Base-by-base conservation (phyloP, 2,329 filamentous ascomycete genomes). In the Trichoderma lentiforme region DNA sequence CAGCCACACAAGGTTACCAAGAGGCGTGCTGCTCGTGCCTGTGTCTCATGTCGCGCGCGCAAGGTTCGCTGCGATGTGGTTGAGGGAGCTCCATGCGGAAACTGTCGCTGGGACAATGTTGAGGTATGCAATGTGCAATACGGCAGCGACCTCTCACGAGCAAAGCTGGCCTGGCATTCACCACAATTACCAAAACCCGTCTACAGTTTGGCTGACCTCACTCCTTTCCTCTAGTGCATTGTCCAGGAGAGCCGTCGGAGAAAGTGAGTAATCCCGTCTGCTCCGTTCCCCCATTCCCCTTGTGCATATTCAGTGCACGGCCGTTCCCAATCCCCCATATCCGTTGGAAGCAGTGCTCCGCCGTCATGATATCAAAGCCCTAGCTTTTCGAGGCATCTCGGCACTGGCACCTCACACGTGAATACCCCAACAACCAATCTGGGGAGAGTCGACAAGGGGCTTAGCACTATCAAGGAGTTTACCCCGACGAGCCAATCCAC, bases 21-120 rank as follows among this genome's bases (percentile, higher is more conserved):
- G 83, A 88, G 94, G 78, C 89, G 95, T 79, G 94, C 95, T n/a
- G 94, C 94, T 11, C 93, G 95, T 76, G 95, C 95, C 21, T 98
- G 95, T 81, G 93, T 94, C 74, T 94, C 92, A 77, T 97, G 95
- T 82, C 89, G 95, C 77, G 91, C 92, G 71, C 90, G 95, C 79
- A 98, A 98, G 81, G 95, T 98, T 56, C 90, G 95, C 71, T 98
- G 95, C 84, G 95, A 98, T 84, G 94, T 97, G 71, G 94, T 96
- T 72, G 94, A 97, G 81, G 92, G 92, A 63, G 91, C 91, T 57
- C 94, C 94, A 1, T 97, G 94, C 81, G 94, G 93, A 71, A 97
- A 97, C 82, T 97, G 94, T 83, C 87, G 93, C 74, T 89, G 92
- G 84, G 92, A 94, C 81, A 90, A 92, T 79, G 91, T 94, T 72